Conservation (phyloP, 2,329 filamentous ascomycete genomes). For the Acrocalymma vagum region DNA sequence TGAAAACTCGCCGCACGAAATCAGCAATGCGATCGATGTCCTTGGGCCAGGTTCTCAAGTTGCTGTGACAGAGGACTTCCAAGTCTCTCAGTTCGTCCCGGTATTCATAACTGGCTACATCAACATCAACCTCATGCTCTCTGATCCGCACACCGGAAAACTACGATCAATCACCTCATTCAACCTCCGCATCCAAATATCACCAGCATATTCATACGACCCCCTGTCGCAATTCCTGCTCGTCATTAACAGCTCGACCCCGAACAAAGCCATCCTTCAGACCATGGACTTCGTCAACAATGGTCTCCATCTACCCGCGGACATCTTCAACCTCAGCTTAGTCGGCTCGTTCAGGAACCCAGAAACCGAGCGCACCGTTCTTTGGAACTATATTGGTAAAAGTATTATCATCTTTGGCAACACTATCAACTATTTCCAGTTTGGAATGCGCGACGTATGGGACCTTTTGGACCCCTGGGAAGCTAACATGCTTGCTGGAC, state of each 20-base stretch:
- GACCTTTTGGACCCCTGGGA: constrained; percentile 20
- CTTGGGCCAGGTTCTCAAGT: constrained; percentile 15
- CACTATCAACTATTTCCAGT: constrained; percentile 11
- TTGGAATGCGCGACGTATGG: constrained; percentile 12
- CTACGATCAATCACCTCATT: constrained; percentile 12
- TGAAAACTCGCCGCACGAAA: constrained; percentile 7
- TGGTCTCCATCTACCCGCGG: constrained; percentile 11
- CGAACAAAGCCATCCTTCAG: constrained; percentile 21
- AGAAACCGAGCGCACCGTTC: constrained; percentile 11
- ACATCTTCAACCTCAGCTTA: constrained; percentile 17
- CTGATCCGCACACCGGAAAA: constrained; percentile 12
- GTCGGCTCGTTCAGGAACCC: constrained; percentile 14
- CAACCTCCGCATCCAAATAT: constrained; percentile 20
- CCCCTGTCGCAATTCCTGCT: constrained; percentile 16
- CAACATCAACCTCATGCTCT: constrained; percentile 17
- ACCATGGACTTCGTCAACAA: constrained; percentile 16
- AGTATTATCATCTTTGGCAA: constrained; percentile 19
- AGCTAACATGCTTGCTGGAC: constrained; percentile 10
- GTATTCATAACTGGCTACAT: constrained; percentile 16
- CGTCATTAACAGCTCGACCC: constrained; percentile 21
- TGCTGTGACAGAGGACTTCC: constrained; percentile 20
- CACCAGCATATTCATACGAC: constrained; percentile 13
- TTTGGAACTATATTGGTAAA: constrained; percentile 15
- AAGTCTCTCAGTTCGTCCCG: constrained; percentile 10
- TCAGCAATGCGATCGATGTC: constrained; percentile 11